Base-by-base conservation (phyloP, 2,329 filamentous ascomycete genomes). In the Dactylonectria macrodidyma region DNA sequence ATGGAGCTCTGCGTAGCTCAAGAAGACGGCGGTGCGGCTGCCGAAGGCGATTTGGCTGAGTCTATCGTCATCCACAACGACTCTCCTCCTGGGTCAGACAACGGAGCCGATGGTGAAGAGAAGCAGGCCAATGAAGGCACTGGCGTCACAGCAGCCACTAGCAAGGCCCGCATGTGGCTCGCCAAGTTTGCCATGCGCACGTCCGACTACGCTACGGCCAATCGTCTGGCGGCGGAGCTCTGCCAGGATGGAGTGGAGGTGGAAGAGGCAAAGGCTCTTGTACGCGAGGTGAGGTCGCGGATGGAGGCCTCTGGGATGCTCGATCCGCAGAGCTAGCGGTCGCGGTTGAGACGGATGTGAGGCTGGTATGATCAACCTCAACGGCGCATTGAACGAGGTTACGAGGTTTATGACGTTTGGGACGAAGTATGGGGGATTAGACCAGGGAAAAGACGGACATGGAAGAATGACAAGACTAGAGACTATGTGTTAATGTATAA, bases 1-100 rank as follows among this genome's bases (percentile, higher is more conserved):
- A 98, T 99, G 96, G 95, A 98, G 81, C 88, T 98, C 66, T 97
- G 94, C 46, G 87, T 99, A 16, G 93, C 95, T 16, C 96, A 98
- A 78, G 96, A 99, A 79, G 93, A 95, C 52, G 95, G 95, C 0
- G 87, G 86, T 5, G 82, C 81, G 1, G 81, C 78, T 3, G 83
- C 86, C 3, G 80, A 78, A 48, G 78, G 78, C 58, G 78, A 80
- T 54, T 77, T 84, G n/a, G 81, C 78, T 16, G 87, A 88, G 30
- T 87, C 85, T 5, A 84, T 88, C 59, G 81, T 85, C 55, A 86
- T 89, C 62, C 88, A 89, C 73, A 85, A 85, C 65, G 88, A 90
- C 74, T 88, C 86, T 2, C 83, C 84, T 1, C 48, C 70, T 3
- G 79, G 72, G 16, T 83, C 81, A 68, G 81, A 81, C 8, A 81